Evolutionary conservation across 1,284 basidiomycete species (phyloP), one percentile per base, ranked within the genome.

Genomic region (Microbotryum lychnidis-dioicae): DNA sequence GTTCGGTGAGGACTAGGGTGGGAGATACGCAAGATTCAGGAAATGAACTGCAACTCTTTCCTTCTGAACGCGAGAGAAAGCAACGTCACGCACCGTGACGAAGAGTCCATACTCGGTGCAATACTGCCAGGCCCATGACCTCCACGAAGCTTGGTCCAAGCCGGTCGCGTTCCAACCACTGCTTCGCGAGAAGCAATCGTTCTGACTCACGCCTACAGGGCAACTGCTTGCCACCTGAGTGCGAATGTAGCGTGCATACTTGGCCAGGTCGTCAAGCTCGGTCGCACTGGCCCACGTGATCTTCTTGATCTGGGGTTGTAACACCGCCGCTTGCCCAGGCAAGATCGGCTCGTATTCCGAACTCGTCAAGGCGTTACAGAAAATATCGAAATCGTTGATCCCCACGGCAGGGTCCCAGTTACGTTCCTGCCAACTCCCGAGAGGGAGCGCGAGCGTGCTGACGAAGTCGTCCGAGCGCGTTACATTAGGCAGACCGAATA

Each of bases 111-210:
- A 42, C 37, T 42, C 67, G 3, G 69, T 70, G 63, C 70, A 66
- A 49, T 70, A 69, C 75, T 96, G 92, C 81, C 91, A 97, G 3
- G 81, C 74, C 93, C 93, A 97, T 14, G 87, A 79, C 50, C 91
- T 81, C 89, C 90, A 93, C 0, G 80, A 81, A 73, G 88, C 81
- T 61, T 82, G 78, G 27, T 69, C 64, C 8, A 89, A 76, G 18
- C 80, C 81, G 0, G 37, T 81, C 82, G 18, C 80, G 79, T 64
- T 81, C 80, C 76, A 84, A 94, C 2, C 78, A 70, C 67, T 86
- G 66, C 0, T 89, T 87, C 18, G 89, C 89, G 71, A 96, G 14
- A 42, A 96, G 76, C 93, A 97, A 10, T 65, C 64, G 60, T 72
- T 67, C 25, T 71, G 67, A 8, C 33, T 48, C 42, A 21, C 42